A percentile compares a stretch with the other conserved stretches of the same genome.
Evolutionary conservation across 1,139 yeast species (phyloP).

Genomic region (Candida mesenterica): DNA sequence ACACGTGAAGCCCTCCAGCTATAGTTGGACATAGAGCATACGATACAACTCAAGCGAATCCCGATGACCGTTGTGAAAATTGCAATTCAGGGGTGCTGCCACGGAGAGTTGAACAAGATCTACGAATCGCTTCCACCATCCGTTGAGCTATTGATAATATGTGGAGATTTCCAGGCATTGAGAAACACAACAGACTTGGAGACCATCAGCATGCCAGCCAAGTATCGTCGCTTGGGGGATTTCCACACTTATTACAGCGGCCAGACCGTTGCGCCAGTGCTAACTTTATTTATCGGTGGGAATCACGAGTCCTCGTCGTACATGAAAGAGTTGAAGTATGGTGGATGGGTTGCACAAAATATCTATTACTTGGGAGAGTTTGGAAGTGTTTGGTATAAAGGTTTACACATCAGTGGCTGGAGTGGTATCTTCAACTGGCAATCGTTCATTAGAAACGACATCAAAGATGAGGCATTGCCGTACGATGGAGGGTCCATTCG

Average conservation of each 20-base stretch:
- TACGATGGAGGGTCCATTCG: constrained; percentile 44
- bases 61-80: constrained; percentile 22
- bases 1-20: too few relatives aligned
- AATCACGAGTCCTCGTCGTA: constrained; percentile 90
- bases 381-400: constrained; percentile 71
- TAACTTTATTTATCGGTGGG: constrained; percentile 88
- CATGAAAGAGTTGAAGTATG: constrained; percentile 69
- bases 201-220: constrained; percentile 60
- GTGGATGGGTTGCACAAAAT: constrained; percentile 94
- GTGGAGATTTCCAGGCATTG: constrained; percentile 85
- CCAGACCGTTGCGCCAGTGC: constrained; percentile 59
- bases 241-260: constrained; percentile 74
- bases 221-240: constrained; percentile 66
- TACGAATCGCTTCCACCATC: constrained; percentile 37
- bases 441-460: constrained; percentile 22
- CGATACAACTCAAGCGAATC: background rate
- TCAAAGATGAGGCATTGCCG: constrained; percentile 45
- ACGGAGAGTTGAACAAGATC: constrained; percentile 70
- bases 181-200: constrained; percentile 62
- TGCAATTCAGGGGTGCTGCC: constrained; percentile 93
- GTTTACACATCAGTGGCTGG: constrained; percentile 73
- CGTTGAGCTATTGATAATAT: constrained; percentile 69
- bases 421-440: constrained; percentile 76
- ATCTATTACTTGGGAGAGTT: constrained; percentile 86
- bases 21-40: too few relatives aligned